Base-by-base conservation (phyloP, 169 alveolate genomes). In the Amoebophrya sp. region DNA sequence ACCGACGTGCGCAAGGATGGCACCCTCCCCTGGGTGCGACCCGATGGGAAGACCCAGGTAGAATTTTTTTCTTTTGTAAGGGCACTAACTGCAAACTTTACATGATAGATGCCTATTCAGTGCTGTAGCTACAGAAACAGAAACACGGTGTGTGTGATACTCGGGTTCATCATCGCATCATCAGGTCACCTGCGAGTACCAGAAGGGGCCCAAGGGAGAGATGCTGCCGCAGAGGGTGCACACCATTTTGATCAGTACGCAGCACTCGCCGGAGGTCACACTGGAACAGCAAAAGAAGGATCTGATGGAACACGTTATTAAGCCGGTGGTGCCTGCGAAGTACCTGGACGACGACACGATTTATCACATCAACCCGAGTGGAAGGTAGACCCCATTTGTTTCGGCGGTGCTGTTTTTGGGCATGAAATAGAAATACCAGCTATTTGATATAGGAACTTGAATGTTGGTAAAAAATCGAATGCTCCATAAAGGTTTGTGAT, bases 31-130 rank as follows among this genome's bases (percentile, higher is more conserved):
- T 99, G 99, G 97, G 92, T 98, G 92, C 96, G 99, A 91, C 99
- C 99, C 0, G 99, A 99, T 94, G 99, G 99, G 91, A 99, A 99
- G 97, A 98, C 99, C 35, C 99, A 98, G 96, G 98, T 98, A n/a
- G n/a, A n/a, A n/a, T n/a, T n/a, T n/a, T n/a, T n/a, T n/a, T n/a
- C n/a, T n/a, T n/a, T n/a, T n/a, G n/a, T n/a, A n/a, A n/a, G n/a
- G n/a, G n/a, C n/a, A n/a, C n/a, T n/a, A n/a, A n/a, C n/a, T n/a
- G n/a, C n/a, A n/a, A n/a, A n/a, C n/a, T n/a, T n/a, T n/a, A n/a
- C n/a, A n/a, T n/a, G n/a, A n/a, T n/a, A n/a, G n/a, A n/a, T n/a
- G n/a, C n/a, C n/a, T n/a, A n/a, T n/a, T n/a, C n/a, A n/a, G n/a
- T n/a, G n/a, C n/a, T n/a, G n/a, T n/a, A n/a, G n/a, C n/a, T n/a